Conservation (phyloP, 306 rosid genomes). For the Medicago ruthenica region DNA sequence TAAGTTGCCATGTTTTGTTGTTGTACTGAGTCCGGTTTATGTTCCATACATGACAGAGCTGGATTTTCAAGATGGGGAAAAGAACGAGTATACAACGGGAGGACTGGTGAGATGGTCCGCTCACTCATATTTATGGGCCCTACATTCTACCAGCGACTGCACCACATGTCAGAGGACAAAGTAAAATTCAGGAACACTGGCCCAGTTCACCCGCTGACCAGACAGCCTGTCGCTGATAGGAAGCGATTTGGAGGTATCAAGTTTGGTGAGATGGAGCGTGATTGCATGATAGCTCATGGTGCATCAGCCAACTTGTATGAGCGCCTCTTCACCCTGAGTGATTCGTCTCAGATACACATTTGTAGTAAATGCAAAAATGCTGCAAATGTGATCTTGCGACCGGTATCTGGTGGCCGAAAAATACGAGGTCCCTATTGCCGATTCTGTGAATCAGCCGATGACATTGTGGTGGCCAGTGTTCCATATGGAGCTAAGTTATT, state of each 20-base stretch:
- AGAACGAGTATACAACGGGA: conserved; percentile 91
- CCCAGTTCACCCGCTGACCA: conserved; percentile 93
- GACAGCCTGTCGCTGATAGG: conserved; percentile 94
- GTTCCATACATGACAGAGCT: conserved; percentile 59
- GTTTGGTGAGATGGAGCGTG: conserved; percentile 99
- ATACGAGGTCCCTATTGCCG: conserved; percentile 92
- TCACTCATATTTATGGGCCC: conserved; percentile 97
- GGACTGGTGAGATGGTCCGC: conserved; percentile 89
- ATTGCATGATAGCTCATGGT: conserved; percentile 93
- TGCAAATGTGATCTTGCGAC: conserved; percentile 73
- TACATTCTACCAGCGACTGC: conserved; percentile 88
- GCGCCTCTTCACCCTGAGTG: conserved; percentile 90
- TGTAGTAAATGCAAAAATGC: conserved; percentile 78
- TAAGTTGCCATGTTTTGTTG: background rate
- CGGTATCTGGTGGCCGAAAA: conserved; percentile 77
- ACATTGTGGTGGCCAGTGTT: conserved; percentile 73
- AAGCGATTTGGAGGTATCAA: conserved; percentile 97
- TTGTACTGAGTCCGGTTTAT: conserved; percentile 10
- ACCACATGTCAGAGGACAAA: conserved; percentile 97
- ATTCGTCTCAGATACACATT: conserved; percentile 81
- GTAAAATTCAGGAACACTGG: conserved; percentile 95
- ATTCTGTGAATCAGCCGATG: conserved; percentile 71
- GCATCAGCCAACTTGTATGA: conserved; percentile 95
- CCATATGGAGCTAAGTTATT: conserved; percentile 91
- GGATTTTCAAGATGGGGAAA: conserved; percentile 92